Evolutionary conservation across 352 stramenopile species (phyloP), one percentile per base, ranked within the genome.

Genomic region (Pythium guiyangense): DNA sequence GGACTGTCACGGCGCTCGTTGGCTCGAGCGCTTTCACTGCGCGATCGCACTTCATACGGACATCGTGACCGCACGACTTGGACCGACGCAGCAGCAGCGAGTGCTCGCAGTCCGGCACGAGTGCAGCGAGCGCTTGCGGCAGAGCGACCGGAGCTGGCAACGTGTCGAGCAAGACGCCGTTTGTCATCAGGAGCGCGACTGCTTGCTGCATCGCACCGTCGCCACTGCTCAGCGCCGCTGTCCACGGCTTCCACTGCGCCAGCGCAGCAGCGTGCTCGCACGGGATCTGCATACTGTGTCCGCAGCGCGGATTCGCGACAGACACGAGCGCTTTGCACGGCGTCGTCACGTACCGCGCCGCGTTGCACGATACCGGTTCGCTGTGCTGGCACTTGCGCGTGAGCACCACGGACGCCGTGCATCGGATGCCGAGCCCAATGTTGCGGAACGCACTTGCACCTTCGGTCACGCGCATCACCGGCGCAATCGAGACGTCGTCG

Each of bases 201-300:
- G 57, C 58, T 10, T 40, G 37, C 11, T 59, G 51, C 39, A 52
- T 5, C 2, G 6, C 18, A n/a, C 26, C 14, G 6, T 26, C 29
- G 14, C 42, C 27, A 25, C 39, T 47, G n/a, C 17, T 18, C 15
- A 42, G 14, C 12, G 40, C n/a, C 14, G 31, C 34, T 46, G 59
- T 39, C 80, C 80, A 90, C 1, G 80, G 80, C 1, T 80, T 45
- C 80, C 80, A 88, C n/a, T 52, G 52, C 1, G 18, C 57, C 17
- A 88, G 52, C 34, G 63, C 6, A 6, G 49, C 25, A 1, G 26
- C 52, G 25, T 80, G 52, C 35, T 75, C 57, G 40, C 78, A 90
- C 8, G 67, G 57, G 10, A 90, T 18, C n/a, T 42, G 47, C 20
- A 83, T 44, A 1, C 56, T n/a, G 25, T 90, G 80, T 0, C 76